Evolutionary conservation across 2,329 filamentous ascomycete species (phyloP).

Genomic region (Hymenotorrendiella dingleyae): DNA sequence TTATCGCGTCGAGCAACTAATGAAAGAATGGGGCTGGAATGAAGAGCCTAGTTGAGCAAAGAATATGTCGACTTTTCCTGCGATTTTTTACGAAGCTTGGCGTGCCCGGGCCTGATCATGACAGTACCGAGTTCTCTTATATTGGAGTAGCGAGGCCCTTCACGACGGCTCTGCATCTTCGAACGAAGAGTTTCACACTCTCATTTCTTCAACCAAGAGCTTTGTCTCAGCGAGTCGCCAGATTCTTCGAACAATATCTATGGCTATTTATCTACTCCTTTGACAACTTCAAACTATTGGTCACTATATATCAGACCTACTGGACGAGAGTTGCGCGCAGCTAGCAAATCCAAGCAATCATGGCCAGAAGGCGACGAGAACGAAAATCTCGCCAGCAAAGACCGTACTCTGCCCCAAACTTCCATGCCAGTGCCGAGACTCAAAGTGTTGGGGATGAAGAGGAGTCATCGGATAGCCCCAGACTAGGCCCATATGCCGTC

Average conservation of each 20-base stretch:
- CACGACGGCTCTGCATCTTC: background rate
- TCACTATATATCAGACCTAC: background rate
- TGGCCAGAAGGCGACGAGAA: background rate
- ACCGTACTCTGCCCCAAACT: no score
- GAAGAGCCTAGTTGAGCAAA: conserved; percentile 11
- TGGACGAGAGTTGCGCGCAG: background rate
- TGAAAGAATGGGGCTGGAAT: conserved; percentile 36
- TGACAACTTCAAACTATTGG: background rate
- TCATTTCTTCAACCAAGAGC: background rate
- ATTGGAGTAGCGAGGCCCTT: background rate
- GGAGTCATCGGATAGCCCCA: no score
- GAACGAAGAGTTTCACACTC: background rate
- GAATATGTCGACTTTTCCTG: background rate
- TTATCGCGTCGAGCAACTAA: conserved; percentile 50
- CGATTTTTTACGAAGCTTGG: background rate
- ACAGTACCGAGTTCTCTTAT: background rate
- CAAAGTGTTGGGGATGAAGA: no score
- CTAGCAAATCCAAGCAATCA: background rate
- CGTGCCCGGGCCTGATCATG: background rate
- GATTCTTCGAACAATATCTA: background rate
- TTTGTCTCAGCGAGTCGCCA: background rate
- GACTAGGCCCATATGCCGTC: no score
- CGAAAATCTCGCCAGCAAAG: no score
- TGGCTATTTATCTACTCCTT: background rate
- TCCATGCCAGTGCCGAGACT: no score